Conservation (phyloP, 176 grass and related monocot species). For the Oryza nivara region DNA sequence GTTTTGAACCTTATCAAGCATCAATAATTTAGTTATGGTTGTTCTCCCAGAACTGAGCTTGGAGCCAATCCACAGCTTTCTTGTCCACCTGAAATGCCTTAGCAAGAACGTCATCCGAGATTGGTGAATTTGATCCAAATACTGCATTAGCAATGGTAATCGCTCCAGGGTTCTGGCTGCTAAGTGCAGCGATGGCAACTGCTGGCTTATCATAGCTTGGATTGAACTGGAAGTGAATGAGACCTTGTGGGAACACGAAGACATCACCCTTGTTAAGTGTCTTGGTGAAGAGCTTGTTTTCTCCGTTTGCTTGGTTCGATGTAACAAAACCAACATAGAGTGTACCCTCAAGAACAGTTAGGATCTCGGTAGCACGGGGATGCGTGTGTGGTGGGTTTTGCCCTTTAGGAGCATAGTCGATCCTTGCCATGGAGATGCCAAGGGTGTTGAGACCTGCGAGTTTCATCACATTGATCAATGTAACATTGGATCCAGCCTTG, state of each 20-base stretch:
- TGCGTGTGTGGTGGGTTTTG: not conserved
- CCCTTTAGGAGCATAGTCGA: slow-evolving; percentile 11
- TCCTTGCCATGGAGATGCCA: slow-evolving; percentile 18
- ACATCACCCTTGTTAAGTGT: no score
- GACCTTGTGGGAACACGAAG: slow-evolving; percentile 39
- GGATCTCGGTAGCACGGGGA: no score
- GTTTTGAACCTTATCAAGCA: no score
- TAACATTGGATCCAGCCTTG: slow-evolving; percentile 25
- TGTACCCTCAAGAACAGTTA: no score
- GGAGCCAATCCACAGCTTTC: slow-evolving; percentile 33
- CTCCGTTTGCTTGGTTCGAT: no score
- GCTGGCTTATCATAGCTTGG: slow-evolving; percentile 22
- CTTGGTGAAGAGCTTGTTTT: no score
- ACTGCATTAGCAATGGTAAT: no score
- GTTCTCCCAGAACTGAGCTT: slow-evolving; percentile 27
- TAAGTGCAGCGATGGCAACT: slow-evolving; percentile 22
- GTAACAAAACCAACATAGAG: no score
- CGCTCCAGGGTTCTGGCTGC: not conserved
- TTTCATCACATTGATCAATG: slow-evolving; percentile 7
- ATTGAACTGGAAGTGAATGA: slow-evolving; percentile 47
- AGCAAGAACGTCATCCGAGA: no score
- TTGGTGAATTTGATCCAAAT: no score
- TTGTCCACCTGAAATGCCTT: slow-evolving; percentile 45
- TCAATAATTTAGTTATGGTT: no score
- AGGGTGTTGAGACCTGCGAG: slow-evolving; percentile 14